These are phyloP conservation scores for Hordeum pubiflorum DNA, from an alignment of 202 grass and related monocot species.

Conservation along the genomic window DNA sequence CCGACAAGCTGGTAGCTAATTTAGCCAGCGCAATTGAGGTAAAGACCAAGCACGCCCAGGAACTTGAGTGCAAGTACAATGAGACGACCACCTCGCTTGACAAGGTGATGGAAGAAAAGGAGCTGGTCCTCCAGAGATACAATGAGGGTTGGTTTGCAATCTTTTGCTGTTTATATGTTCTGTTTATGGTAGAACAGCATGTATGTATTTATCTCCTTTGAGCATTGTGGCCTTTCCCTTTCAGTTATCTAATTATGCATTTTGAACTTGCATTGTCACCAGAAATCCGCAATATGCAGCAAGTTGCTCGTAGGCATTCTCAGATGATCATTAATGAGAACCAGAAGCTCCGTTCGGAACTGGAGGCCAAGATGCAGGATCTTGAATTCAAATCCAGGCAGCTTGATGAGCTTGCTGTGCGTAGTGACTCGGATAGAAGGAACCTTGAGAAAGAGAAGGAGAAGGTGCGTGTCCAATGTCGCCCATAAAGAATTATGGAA, in stretches of 20 bases:
- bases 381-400: conserved; percentile 42
- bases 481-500: background rate
- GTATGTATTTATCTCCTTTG: background rate
- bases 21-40: conserved; percentile 21
- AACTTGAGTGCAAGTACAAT: conserved; percentile 17
- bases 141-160: conserved; percentile 23
- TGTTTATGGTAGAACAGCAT: background rate
- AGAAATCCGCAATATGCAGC: conserved; percentile 71
- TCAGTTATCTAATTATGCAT: conserved; percentile 14
- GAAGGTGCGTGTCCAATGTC: conserved; percentile 29
- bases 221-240: conserved; percentile 1
- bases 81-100: conserved; percentile 11
- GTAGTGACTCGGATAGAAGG: conserved; percentile 53
- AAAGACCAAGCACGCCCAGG: conserved; percentile 22
- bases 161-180: conserved; percentile 2
- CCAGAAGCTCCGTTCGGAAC: conserved; percentile 18
- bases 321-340: conserved; percentile 54
- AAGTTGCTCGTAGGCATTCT: conserved; percentile 48
- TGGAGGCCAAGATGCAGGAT: conserved; percentile 59
- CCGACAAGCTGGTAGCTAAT: conserved; percentile 30
- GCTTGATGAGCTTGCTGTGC: conserved; percentile 54
- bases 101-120: conserved; percentile 32
- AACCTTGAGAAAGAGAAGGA: conserved; percentile 61
- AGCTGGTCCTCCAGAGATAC: conserved; percentile 14
- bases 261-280: background rate